phyloP scores from a whole-genome alignment of 257 asterid species.

The Solanum bulbocastanum region DNA sequence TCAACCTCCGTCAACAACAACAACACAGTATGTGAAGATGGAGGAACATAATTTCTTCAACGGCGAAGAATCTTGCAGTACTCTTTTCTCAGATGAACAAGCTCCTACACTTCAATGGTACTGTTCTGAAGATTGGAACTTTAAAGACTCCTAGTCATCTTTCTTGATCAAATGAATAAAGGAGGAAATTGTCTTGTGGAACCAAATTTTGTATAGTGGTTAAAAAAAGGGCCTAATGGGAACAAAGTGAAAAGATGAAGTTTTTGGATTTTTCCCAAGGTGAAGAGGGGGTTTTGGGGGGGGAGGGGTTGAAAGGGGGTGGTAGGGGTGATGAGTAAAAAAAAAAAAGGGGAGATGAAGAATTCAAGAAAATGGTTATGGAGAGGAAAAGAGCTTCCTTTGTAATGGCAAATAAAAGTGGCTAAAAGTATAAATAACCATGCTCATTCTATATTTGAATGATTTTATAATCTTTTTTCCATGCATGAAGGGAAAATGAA shows the following conservation, averaged over 20 bases:
- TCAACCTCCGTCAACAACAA: not conserved
- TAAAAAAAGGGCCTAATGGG: not conserved
- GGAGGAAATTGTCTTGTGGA: not conserved
- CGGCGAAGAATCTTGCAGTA: slow-evolving; percentile 69
- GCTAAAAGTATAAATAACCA: not conserved
- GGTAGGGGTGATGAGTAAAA: not conserved
- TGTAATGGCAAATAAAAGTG: slow-evolving; percentile 4
- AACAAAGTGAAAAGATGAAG: not conserved
- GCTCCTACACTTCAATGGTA: slow-evolving; percentile 84
- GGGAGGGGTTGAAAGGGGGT: not conserved
- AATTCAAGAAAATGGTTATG: not conserved
- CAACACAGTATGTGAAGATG: not conserved
- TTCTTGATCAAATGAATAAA: not conserved
- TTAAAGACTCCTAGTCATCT: not conserved
- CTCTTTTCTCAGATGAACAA: slow-evolving; percentile 68
- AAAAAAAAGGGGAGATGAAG: not conserved
- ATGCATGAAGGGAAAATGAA: not conserved
- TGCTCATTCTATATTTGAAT: not conserved
- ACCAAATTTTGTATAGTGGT: not conserved
- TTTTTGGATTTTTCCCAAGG: not conserved
- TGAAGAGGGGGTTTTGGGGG: not conserved
- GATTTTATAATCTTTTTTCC: not conserved
- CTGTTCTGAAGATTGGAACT: slow-evolving; percentile 64
- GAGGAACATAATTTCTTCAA: slow-evolving; percentile 46
- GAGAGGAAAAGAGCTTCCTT: not conserved